phyloP scores from a whole-genome alignment of 768 basidiomycete genomes.

The Russula olivacea region DNA sequence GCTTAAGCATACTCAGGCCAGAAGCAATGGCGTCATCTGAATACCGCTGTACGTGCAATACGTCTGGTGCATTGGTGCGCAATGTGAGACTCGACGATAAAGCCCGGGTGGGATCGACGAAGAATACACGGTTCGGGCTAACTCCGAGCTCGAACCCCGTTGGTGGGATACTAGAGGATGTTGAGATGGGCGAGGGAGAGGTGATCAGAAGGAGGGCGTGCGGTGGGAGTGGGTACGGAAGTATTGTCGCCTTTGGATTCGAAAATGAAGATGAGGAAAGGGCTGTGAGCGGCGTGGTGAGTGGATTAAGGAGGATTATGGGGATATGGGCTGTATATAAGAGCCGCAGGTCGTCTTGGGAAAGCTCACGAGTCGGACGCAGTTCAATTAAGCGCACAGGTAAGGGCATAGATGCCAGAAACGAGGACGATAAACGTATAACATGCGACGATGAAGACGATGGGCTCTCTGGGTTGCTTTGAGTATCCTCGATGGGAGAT shows the following conservation, averaged over 20 bases:
- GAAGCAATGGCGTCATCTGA: slow-evolving; percentile 59
- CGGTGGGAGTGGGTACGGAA: slow-evolving; percentile 29
- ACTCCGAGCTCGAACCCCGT: slow-evolving; percentile 24
- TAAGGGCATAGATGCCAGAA: slow-evolving; percentile 13
- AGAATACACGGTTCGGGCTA: slow-evolving; percentile 33
- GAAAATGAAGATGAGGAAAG: slow-evolving; percentile 29
- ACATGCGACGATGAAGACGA: not conserved
- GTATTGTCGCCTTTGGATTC: slow-evolving; percentile 12
- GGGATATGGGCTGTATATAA: slow-evolving; percentile 49
- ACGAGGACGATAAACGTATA: slow-evolving; percentile 15
- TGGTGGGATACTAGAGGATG: slow-evolving; percentile 29
- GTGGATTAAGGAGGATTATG: slow-evolving; percentile 58
- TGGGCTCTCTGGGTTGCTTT: not conserved
- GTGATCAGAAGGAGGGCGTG: slow-evolving; percentile 31
- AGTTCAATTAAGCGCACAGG: slow-evolving; percentile 30
- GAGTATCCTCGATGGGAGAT: not conserved
- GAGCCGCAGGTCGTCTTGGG: slow-evolving; percentile 15
- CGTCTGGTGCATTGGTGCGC: slow-evolving; percentile 40
- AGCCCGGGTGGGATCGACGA: slow-evolving; percentile 57
- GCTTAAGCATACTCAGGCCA: slow-evolving; percentile 26
- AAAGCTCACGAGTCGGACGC: slow-evolving; percentile 11
- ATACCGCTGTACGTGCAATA: slow-evolving; percentile 53
- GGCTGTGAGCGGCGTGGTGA: slow-evolving; percentile 42
- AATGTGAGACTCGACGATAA: slow-evolving; percentile 47
- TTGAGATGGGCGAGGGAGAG: slow-evolving; percentile 24